Evolutionary conservation across 2,329 filamentous ascomycete species (phyloP).

Genomic region (Aspergillus sp.): DNA sequence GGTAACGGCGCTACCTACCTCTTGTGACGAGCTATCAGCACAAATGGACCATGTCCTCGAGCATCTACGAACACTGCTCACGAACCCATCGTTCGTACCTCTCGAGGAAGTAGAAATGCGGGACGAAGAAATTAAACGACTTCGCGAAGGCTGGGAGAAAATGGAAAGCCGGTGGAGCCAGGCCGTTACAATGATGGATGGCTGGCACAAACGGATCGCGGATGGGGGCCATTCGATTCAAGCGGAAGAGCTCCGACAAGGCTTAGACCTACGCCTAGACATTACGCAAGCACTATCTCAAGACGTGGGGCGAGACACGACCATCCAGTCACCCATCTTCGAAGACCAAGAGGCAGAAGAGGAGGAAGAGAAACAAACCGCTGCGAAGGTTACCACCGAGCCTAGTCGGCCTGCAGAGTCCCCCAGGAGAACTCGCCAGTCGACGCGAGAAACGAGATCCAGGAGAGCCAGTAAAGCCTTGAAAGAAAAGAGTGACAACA

Average conservation of each 20-base stretch:
- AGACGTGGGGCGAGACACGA: conserved; percentile 23
- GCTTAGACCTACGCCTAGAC: conserved; percentile 42
- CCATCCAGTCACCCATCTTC: conserved; percentile 34
- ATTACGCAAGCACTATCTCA: conserved; percentile 21
- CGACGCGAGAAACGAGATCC: conserved; percentile 13
- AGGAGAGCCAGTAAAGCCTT: conserved; percentile 33
- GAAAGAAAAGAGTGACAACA: conserved; percentile 41
- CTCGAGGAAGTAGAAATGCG: conserved; percentile 92
- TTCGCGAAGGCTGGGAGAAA: conserved; percentile 85
- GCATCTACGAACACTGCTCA: conserved; percentile 80
- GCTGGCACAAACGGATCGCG: conserved; percentile 80
- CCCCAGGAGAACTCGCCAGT: background rate
- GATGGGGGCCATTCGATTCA: conserved; percentile 46
- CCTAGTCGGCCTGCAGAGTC: background rate
- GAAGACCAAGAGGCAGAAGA: conserved; percentile 35
- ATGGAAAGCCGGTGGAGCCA: conserved; percentile 93
- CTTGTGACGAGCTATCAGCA: conserved; percentile 67
- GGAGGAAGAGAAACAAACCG: conserved; percentile 25
- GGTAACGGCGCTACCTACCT: conserved; percentile 54
- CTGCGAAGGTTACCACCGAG: background rate
- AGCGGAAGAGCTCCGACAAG: conserved; percentile 46
- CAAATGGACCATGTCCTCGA: conserved; percentile 78
- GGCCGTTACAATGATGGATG: conserved; percentile 85
- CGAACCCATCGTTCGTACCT: conserved; percentile 93
- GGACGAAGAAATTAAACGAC: conserved; percentile 82